phyloP scores from a whole-genome alignment of 2,329 filamentous ascomycete species.

The Ceratocystis albifundus region DNA sequence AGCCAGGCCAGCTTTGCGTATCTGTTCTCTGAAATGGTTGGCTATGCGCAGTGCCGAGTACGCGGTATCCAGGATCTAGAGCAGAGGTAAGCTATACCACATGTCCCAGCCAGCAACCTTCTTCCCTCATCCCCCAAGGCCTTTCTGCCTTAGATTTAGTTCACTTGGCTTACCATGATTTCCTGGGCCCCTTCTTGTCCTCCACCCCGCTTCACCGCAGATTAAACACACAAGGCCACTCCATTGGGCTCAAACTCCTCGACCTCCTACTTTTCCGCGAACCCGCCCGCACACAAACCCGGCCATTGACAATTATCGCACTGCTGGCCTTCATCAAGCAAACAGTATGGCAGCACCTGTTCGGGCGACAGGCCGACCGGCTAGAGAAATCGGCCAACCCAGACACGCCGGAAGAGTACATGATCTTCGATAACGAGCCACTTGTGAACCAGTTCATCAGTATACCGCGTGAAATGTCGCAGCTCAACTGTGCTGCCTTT shows the following conservation, averaged over 20 bases:
- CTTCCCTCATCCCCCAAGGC: background rate
- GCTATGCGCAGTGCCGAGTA: slow-evolving; percentile 81
- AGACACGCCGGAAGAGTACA: slow-evolving; percentile 84
- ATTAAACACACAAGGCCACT: slow-evolving; percentile 82
- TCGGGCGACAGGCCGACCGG: slow-evolving; percentile 78
- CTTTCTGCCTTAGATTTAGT: background rate
- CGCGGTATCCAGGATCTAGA: slow-evolving; percentile 91
- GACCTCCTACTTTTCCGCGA: slow-evolving; percentile 87
- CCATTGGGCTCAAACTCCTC: slow-evolving; percentile 84
- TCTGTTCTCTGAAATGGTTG: slow-evolving; percentile 92
- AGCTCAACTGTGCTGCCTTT: slow-evolving; percentile 91
- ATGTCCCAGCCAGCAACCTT: slow-evolving; percentile 6
- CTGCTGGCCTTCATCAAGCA: slow-evolving; percentile 94
- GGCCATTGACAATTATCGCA: slow-evolving; percentile 77
- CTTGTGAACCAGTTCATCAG: slow-evolving; percentile 89
- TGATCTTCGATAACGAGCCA: slow-evolving; percentile 98
- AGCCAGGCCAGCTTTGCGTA: slow-evolving; percentile 93
- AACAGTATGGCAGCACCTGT: slow-evolving; percentile 83
- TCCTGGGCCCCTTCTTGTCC: background rate
- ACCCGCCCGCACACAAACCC: slow-evolving; percentile 54
- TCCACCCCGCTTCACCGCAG: slow-evolving; percentile 31
- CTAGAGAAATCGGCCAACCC: slow-evolving; percentile 79
- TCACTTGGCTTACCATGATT: background rate
- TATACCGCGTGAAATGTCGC: slow-evolving; percentile 88
- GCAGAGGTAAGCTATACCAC: slow-evolving; percentile 50